These are phyloP conservation scores for Candida nonsorbophila DNA, from an alignment of 805 yeast genomes.

Conservation along the genomic window DNA sequence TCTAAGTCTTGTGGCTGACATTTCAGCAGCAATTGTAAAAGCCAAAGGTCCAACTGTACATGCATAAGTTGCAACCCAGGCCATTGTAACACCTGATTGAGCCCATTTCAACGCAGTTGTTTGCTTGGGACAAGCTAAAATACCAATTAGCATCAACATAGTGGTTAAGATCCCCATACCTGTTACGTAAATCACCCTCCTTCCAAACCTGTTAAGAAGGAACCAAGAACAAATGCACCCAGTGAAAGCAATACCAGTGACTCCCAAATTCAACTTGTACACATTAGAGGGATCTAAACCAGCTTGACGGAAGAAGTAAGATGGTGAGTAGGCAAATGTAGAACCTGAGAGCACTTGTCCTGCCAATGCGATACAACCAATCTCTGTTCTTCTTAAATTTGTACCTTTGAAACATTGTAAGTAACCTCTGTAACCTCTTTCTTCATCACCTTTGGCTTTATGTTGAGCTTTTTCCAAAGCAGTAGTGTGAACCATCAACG, in stretches of 20 bases:
- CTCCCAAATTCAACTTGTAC: slow-evolving; percentile 26
- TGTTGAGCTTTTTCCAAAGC: slow-evolving; percentile 21
- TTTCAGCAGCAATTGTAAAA: slow-evolving; percentile 31
- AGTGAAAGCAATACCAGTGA: slow-evolving; percentile 20
- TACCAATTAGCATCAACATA: slow-evolving; percentile 36
- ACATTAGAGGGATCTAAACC: slow-evolving; percentile 31
- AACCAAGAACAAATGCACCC: slow-evolving; percentile 23
- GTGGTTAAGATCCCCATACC: slow-evolving; percentile 29
- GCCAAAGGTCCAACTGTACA: slow-evolving; percentile 37
- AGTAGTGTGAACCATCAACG: slow-evolving; percentile 21
- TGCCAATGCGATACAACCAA: slow-evolving; percentile 39
- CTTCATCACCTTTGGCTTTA: slow-evolving; percentile 21
- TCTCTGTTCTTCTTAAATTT: slow-evolving; percentile 46
- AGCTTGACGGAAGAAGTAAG: slow-evolving; percentile 46
- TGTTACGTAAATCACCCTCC: slow-evolving; percentile 30
- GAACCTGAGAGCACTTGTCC: slow-evolving; percentile 43
- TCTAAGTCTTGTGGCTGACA: slow-evolving; percentile 32
- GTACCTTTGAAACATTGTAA: slow-evolving; percentile 44
- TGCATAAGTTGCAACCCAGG: slow-evolving; percentile 27
- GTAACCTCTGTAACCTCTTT: slow-evolving; percentile 15
- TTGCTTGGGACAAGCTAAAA: slow-evolving; percentile 15
- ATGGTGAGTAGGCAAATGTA: slow-evolving; percentile 40
- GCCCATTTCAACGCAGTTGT: slow-evolving; percentile 13
- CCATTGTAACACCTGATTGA: slow-evolving; percentile 13
- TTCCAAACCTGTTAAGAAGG: slow-evolving; percentile 28